Evolutionary conservation across 1,284 basidiomycete genomes (phyloP), one percentile per base, ranked within the genome.

Genomic region (Ustilago curta): DNA sequence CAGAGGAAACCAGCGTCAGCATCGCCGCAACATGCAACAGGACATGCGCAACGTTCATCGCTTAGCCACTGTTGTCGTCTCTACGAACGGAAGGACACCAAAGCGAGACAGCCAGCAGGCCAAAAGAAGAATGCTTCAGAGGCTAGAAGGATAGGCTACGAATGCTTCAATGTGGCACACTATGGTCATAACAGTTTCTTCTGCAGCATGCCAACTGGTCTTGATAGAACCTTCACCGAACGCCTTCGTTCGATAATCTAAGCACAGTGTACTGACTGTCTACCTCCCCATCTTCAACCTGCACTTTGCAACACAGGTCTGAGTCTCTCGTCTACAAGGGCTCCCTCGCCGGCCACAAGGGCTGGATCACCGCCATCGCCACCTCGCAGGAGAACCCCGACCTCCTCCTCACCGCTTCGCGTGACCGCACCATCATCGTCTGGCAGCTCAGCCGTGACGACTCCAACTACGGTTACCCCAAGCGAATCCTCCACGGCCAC

Each of bases 371-470:
- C 83, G 94, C 95, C 85, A 93, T 97, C 84, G 95, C 95, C 67
- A 97, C 95, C 84, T 94, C 93, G 70, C 93, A 93, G 81, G 95
- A 97, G 89, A 95, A 94, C 88, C 94, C 93, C 63, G 93, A 97
- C 87, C 93, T 95, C 90, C 95, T 97, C 87, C 88, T 97, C 87
- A 97, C 95, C 78, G 94, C 95, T 80, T 98, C 95, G 77, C 91
- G 95, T 89, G 97, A 99, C 92, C 98, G 97, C 91, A 97, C 95
- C 73, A 93, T 99, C 89, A 98, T 99, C 85, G 95, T 98, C 86
- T 99, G 97, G 97, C 92, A 95, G 87, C 89, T 99, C 84, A 96
- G 95, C 80, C 94, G 97, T 78, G 94, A 97, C 80, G 96, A 99
- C 70, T 73, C 74, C 62, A 80, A 80, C 78, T 83, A 82, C 72